Percentiles rank a stretch among this genome's conserved stretches.
Evolutionary conservation across 2,329 filamentous ascomycete genomes (phyloP).

Genomic region (Sodiomyces alkalinus): DNA sequence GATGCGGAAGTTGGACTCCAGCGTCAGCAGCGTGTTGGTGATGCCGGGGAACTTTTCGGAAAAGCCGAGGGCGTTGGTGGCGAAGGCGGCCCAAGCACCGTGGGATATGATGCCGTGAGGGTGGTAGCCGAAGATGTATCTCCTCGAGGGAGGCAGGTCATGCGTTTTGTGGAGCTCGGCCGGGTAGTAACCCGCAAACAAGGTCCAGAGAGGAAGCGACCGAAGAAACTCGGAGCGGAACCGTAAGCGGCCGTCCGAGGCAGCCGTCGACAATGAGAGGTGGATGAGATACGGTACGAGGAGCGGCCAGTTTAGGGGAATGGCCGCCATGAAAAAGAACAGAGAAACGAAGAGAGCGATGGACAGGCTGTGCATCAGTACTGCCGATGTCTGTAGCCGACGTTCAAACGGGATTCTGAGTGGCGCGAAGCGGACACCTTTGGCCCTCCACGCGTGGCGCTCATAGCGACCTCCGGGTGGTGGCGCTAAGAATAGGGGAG

Average conservation of each 20-base stretch:
- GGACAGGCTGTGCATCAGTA: conserved; percentile 57
- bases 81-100: conserved; percentile 86
- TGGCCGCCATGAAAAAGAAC: conserved; percentile 85
- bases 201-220: conserved; percentile 61
- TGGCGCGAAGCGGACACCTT: conserved; percentile 70
- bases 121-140: conserved; percentile 96
- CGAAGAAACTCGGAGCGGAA: conserved; percentile 64
- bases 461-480: conserved; percentile 8
- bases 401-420: conserved; percentile 56
- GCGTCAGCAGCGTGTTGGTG: conserved; percentile 79
- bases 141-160: conserved; percentile 62
- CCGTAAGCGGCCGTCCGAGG: conserved; percentile 58
- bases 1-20: conserved; percentile 92
- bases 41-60: conserved; percentile 82
- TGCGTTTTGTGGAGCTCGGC: conserved; percentile 75
- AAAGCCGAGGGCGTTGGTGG: conserved; percentile 80
- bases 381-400: conserved; percentile 63
- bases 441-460: conserved; percentile 19
- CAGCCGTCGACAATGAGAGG: conserved; percentile 63
- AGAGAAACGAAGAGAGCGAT: conserved; percentile 56
- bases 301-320: conserved; percentile 81
- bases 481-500: conserved; percentile 4
- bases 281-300: conserved; percentile 67
- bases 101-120: conserved; percentile 96
- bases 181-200: conserved; percentile 89